phyloP scores from a whole-genome alignment of 345 rosid genomes.

The sweet orange (Citrus sinensis) region DNA sequence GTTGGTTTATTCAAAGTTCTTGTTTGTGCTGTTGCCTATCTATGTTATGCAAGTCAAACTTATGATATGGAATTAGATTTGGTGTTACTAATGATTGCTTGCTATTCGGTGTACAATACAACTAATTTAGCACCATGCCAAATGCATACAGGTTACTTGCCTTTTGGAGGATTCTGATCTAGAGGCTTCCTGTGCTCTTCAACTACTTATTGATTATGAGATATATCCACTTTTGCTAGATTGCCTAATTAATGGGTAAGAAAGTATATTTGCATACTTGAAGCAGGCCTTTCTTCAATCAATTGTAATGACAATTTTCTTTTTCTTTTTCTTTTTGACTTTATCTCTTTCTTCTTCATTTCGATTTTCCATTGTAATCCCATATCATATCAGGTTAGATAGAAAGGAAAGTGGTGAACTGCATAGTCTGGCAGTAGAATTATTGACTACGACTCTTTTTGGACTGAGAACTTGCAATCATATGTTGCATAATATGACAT shows the following conservation, averaged over 20 bases:
- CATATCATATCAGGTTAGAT: background rate
- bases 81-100: background rate
- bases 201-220: constrained; percentile 46
- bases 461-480: background rate
- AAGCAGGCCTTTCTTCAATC: background rate
- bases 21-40: background rate
- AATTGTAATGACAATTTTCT: background rate
- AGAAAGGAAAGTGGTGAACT: background rate
- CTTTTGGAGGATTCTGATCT: constrained; percentile 53
- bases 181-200: constrained; percentile 39
- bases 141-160: constrained; percentile 48
- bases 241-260: constrained; percentile 64
- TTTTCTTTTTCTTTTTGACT: background rate
- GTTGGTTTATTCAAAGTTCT: background rate
- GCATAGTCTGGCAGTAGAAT: background rate
- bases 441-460: background rate
- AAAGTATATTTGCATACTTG: constrained; percentile 1
- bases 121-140: constrained; percentile 3
- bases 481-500: background rate
- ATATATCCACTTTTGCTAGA: constrained; percentile 78
- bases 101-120: background rate
- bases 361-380: background rate
- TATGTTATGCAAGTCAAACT: background rate
- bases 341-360: background rate
- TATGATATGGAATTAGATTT: background rate